Evolutionary conservation across 1,284 basidiomycete species (phyloP), one percentile per base, ranked within the genome.

Genomic region (Apiotrichum montevideense): DNA sequence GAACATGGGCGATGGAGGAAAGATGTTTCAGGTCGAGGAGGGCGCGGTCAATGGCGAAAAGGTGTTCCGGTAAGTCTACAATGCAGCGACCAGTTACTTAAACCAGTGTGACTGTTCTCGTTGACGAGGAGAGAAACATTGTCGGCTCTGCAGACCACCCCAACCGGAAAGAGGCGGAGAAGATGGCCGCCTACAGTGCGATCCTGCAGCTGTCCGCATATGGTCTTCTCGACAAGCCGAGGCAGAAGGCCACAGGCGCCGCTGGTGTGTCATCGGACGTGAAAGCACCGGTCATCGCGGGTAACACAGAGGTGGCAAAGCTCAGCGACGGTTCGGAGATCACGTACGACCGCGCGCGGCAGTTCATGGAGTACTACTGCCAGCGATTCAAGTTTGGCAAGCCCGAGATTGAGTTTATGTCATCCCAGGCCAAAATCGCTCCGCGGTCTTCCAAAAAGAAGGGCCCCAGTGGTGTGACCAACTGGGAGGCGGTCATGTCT

Each of bases 351-450:
- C 82, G 83, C 49, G 91, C 92, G 0, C 84, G 87, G 54, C 85
- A 84, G 63, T 98, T 97, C 77, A 93, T 97, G 86, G 92, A 94
- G 65, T 98, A 88, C 70, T 97, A 97, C 72, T 96, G 92, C 73
- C 83, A 85, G 45, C 81, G 85, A 42, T 96, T 87, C 73, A 79
- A 80, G 39, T 94, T 94, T 66, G 81, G 82, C n/a, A 85, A 84
- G 64, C 91, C 93, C 2, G 88, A 92, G 51, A 78, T 97, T 57
- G 79, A 81, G 14, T 87, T 83, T 63, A 73, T 79, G 46, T 66
- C 68, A 35, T 67, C 61, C 8, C 45, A 61, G 2, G 42, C 48
- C 49, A 52, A 61, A 46, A 33, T 59, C 48, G 33, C 47, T 7
- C 21, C 50, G 15, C 32, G 41, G 3, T 45, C 52, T 2, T 35